Percentiles rank a stretch among this genome's conserved stretches.
Conservation (phyloP, 345 rosid species). For the Gossypium raimondii region DNA sequence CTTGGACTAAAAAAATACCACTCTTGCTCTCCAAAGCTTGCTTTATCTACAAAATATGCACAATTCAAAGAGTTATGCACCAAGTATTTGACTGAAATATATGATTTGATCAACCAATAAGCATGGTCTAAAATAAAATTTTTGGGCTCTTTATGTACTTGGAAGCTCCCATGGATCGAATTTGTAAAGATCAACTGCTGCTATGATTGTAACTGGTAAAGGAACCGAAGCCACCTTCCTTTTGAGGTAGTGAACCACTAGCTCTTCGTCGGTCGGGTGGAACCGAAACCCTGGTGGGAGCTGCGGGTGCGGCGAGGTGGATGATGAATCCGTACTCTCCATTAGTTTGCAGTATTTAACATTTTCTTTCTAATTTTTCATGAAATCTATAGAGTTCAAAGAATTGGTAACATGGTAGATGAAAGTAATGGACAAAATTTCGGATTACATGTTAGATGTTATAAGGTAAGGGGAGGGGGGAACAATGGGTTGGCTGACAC, state of each 20-base stretch:
- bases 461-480: background rate
- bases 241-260: constrained; percentile 68
- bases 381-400: background rate
- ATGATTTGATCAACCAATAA: background rate
- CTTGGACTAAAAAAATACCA: constrained; percentile 75
- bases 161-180: constrained; percentile 82
- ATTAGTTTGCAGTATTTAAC: background rate
- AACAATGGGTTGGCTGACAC: background rate
- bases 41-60: constrained; percentile 42
- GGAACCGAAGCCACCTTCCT: constrained; percentile 53
- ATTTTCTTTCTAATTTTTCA: background rate
- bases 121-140: background rate
- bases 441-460: background rate
- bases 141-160: constrained; percentile 20
- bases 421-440: background rate
- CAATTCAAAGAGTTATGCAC: background rate
- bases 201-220: constrained; percentile 60
- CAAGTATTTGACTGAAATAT: background rate
- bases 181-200: constrained; percentile 69
- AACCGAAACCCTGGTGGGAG: constrained; percentile 54
- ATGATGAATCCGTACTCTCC: constrained; percentile 45
- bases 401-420: background rate
- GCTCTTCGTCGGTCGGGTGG: constrained; percentile 71
- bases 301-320: constrained; percentile 31
- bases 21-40: constrained; percentile 71